A percentile compares a stretch with the other conserved stretches of the same genome.
Evolutionary conservation across 441 rosid species (phyloP).

Genomic region (Isatis lusitanica): DNA sequence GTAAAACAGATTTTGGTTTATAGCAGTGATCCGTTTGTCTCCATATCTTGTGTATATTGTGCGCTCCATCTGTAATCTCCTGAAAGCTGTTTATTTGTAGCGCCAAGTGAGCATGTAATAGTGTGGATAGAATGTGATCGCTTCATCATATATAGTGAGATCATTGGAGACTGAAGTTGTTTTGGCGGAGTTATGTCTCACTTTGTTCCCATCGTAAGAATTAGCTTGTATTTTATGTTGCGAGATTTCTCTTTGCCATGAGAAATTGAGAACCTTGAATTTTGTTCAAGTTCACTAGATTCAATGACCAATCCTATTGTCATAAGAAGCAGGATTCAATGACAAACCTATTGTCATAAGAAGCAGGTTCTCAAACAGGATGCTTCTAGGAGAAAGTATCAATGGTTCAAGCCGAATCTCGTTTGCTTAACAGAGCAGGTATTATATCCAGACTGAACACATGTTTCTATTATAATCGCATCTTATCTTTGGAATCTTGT

Average conservation of each 20-base stretch:
- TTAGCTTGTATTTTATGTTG: neutral
- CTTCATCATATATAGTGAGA: neutral
- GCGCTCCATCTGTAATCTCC: slow-evolving; percentile 6
- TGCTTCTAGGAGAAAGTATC: slow-evolving; percentile 7
- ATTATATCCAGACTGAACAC: neutral
- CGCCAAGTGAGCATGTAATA: slow-evolving; percentile 6
- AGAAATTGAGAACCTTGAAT: neutral
- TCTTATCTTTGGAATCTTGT: slow-evolving; percentile 4
- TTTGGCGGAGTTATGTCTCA: neutral
- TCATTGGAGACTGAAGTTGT: neutral
- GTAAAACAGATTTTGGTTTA: too few species aligned
- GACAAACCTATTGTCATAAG: neutral
- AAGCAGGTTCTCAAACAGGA: slow-evolving; percentile 11
- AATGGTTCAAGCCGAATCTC: neutral
- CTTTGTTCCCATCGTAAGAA: neutral
- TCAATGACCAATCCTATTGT: neutral
- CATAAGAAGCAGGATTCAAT: slow-evolving; percentile 1
- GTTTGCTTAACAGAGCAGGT: slow-evolving; percentile 13
- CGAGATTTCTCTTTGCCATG: neutral
- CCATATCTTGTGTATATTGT: slow-evolving; percentile 1
- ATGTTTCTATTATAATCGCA: slow-evolving; percentile 6
- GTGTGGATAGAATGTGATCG: neutral
- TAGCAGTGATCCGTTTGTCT: too few species aligned
- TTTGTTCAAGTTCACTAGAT: neutral
- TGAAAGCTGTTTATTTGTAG: neutral